Percentiles rank a stretch among this genome's conserved stretches.
Conservation (phyloP, 345 rosid genomes). For the Lepidium aucheri region DNA sequence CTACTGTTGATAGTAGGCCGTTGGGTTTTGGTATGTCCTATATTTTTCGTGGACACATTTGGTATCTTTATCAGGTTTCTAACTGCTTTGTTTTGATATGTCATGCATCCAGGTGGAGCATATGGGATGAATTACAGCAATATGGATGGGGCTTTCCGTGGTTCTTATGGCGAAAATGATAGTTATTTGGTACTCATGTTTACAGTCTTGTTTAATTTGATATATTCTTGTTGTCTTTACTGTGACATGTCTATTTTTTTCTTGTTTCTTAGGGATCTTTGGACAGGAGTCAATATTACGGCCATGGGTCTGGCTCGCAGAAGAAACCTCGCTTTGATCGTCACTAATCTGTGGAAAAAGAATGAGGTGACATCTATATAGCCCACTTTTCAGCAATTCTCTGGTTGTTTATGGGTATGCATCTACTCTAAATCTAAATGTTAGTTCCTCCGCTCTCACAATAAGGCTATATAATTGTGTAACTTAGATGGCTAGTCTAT, state of each 20-base stretch:
- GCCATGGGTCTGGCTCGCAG: slow-evolving; percentile 63
- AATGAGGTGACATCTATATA: slow-evolving; percentile 16
- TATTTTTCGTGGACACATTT: slow-evolving; percentile 1
- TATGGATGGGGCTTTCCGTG: slow-evolving; percentile 45
- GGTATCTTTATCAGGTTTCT: background rate
- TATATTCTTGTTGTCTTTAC: slow-evolving; percentile 1
- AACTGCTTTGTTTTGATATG: background rate
- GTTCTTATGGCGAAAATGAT: slow-evolving; percentile 63
- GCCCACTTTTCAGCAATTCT: slow-evolving; percentile 3
- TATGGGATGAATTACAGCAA: slow-evolving; percentile 57
- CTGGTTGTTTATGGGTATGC: slow-evolving; percentile 14
- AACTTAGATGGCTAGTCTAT: slow-evolving; percentile 13
- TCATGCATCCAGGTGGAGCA: slow-evolving; percentile 46
- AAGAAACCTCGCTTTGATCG: slow-evolving; percentile 60
- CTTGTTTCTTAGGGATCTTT: slow-evolving; percentile 50
- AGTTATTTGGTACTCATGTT: slow-evolving; percentile 51
- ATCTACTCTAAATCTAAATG: background rate
- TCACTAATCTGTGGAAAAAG: slow-evolving; percentile 28
- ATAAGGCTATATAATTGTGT: slow-evolving; percentile 6
- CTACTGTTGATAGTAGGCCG: slow-evolving; percentile 52
- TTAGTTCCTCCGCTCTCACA: slow-evolving; percentile 6
- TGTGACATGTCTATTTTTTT: slow-evolving; percentile 1
- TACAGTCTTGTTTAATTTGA: background rate
- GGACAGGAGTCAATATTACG: slow-evolving; percentile 56
- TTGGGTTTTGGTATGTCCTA: slow-evolving; percentile 60